These are phyloP conservation scores for Pestalotiopsis sp. DNA, from an alignment of 2,329 filamentous ascomycete species.

Conservation along the genomic window DNA sequence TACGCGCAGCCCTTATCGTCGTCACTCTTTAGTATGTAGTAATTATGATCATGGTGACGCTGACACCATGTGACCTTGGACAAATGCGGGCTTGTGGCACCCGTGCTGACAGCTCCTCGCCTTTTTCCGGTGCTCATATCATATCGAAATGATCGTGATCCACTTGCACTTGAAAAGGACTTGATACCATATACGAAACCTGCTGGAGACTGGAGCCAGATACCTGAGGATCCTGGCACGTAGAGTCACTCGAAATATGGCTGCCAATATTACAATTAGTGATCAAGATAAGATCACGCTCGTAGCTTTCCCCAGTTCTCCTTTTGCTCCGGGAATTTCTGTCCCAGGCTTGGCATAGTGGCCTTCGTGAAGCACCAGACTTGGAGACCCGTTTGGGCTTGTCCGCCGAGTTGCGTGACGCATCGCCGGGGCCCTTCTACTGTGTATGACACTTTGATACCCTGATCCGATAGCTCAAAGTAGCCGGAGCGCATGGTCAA, in stretches of 20 bases:
- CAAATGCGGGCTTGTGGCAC: neutral
- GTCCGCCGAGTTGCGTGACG: neutral
- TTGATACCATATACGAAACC: neutral
- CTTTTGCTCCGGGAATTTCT: neutral
- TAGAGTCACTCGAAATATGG: neutral
- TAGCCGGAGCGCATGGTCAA: neutral
- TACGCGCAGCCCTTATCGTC: neutral
- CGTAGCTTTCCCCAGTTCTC: neutral
- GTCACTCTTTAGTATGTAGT: neutral
- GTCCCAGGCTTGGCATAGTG: neutral
- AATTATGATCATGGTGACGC: neutral
- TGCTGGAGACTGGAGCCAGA: neutral
- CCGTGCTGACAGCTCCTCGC: neutral
- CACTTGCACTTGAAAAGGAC: neutral
- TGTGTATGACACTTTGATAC: neutral
- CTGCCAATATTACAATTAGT: neutral
- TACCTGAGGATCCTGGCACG: neutral
- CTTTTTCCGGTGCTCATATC: neutral
- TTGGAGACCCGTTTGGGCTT: neutral
- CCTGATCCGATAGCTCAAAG: neutral
- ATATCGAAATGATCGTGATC: neutral
- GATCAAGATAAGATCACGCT: neutral
- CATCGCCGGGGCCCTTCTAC: neutral
- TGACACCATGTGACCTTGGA: conserved; percentile 1
- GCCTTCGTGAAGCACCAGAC: neutral